These are phyloP conservation scores for Brasilioporus rufonigricans DNA, from an alignment of 768 basidiomycete species.

Conservation along the genomic window DNA sequence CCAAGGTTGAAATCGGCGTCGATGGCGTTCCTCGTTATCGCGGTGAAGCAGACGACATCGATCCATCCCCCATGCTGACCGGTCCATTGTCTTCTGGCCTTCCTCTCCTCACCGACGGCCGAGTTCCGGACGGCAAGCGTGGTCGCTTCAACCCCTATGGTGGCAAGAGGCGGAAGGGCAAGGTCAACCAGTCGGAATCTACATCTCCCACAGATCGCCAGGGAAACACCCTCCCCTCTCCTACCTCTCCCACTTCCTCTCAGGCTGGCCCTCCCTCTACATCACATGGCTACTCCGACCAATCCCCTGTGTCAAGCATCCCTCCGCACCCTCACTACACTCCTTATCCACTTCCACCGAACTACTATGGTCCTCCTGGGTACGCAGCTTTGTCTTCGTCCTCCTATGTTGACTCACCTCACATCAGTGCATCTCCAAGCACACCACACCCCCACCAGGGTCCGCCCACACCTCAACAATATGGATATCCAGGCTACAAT, in stretches of 20 bases:
- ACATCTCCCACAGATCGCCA: conserved; percentile 31
- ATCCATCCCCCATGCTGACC: conserved; percentile 40
- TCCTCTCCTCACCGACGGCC: conserved; percentile 50
- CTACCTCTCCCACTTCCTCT: conserved; percentile 29
- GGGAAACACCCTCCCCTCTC: conserved; percentile 23
- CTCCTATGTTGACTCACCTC: conserved; percentile 15
- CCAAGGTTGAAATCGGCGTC: conserved; percentile 79
- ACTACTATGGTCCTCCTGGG: conserved; percentile 32
- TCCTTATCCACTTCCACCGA: conserved; percentile 32
- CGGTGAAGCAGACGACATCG: conserved; percentile 77
- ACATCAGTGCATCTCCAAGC: conserved; percentile 18
- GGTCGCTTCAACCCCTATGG: conserved; percentile 46
- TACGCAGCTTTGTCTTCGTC: neutral
- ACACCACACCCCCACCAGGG: conserved; percentile 24
- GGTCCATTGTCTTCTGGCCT: conserved; percentile 44
- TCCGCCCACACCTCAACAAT: conserved; percentile 19
- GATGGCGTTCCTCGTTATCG: conserved; percentile 83
- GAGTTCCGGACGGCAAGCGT: conserved; percentile 42
- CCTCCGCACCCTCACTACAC: conserved; percentile 31
- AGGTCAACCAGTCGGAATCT: conserved; percentile 26
- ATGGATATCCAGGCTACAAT: conserved; percentile 25
- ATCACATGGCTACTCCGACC: conserved; percentile 30
- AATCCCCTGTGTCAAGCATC: conserved; percentile 21
- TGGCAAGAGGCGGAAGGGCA: conserved; percentile 42
- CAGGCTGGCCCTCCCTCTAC: conserved; percentile 23